Percentiles rank a stretch among this genome's conserved stretches.
Evolutionary conservation across 768 basidiomycete species (phyloP).

Genomic region (Lactarius deliciosus): DNA sequence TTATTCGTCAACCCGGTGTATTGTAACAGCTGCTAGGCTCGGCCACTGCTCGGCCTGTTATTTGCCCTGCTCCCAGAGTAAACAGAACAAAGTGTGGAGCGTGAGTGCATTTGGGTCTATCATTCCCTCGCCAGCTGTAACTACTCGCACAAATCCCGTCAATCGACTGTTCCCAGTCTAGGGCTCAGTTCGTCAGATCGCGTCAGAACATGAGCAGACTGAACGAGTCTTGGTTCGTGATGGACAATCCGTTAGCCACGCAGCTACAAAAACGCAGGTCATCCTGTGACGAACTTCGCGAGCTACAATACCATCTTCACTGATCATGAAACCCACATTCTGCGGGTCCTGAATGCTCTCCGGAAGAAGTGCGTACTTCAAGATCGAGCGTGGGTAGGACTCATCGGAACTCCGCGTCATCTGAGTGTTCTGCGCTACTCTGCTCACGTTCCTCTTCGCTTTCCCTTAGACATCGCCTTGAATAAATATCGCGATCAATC

Average conservation of each 20-base stretch:
- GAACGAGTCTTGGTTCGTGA: background rate
- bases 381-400: constrained; percentile 12
- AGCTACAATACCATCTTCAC: constrained; percentile 26
- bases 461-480: constrained; percentile 16
- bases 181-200: constrained; percentile 14
- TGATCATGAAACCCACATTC: constrained; percentile 20
- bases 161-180: background rate
- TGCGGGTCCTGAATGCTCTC: background rate
- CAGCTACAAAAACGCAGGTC: constrained; percentile 5
- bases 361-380: constrained; percentile 20
- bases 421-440: constrained; percentile 1
- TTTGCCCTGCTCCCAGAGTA: too few relatives aligned
- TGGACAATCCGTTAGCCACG: constrained; percentile 12
- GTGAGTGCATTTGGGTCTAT: too few relatives aligned
- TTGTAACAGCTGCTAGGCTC: too few relatives aligned
- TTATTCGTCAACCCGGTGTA: too few relatives aligned
- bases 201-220: constrained; percentile 25
- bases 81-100: too few relatives aligned
- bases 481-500: constrained; percentile 23
- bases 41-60: too few relatives aligned
- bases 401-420: background rate
- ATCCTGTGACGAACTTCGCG: constrained; percentile 23
- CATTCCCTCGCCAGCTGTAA: background rate
- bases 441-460: constrained; percentile 19
- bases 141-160: constrained; percentile 15